Base-by-base conservation (phyloP, 257 asterid genomes). In the Osmanthus fragrans region DNA sequence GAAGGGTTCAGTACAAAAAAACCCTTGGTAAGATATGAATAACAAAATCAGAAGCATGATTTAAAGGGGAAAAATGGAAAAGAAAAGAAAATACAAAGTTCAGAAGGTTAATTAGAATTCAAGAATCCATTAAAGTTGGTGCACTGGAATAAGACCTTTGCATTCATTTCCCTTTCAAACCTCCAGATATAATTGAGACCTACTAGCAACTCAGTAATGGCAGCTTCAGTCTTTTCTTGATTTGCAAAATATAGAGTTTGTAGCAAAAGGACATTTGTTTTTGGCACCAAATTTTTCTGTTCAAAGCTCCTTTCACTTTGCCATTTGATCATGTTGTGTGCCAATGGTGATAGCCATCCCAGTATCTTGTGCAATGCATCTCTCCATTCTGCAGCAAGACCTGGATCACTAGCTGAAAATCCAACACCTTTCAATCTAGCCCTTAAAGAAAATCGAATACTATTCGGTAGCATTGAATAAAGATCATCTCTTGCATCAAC, bases 291-390 rank as follows among this genome's bases (percentile, higher is more conserved):
- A 16, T 88, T 88, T 67, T 90, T 92, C 25, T 92, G 97, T 86
- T 96, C 99, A n/a, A 92, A 88, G 86, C 98, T 96, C 79, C 99
- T 89, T 36, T 93, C 99, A 19, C 91, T 90, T 82, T 96, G 99
- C 99, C 99, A 96, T 76, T 89, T 89, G 89, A 93, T 96, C 98
- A 90, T 93, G 65, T 93, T 88, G 33, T 96, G 99, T 0, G 99
- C 99, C 79, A 96, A 85, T 0, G 99, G 99, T 18, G 97, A 89
- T 30, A 96, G 73, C 99, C 99, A 96, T 1, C 89, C 96, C 67
- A 96, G 71, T 1, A 93, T 94, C 88, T 87, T 92, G 8, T 87
- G 92, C 85, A 96, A 58, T 6, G 99, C 98, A 2, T 90, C 97
- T 71, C 96, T 85, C 99, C 99, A 96, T 79, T 93, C 96, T 2